These are phyloP conservation scores for Pythium insidiosum DNA, from an alignment of 352 stramenopile species.

Conservation along the genomic window DNA sequence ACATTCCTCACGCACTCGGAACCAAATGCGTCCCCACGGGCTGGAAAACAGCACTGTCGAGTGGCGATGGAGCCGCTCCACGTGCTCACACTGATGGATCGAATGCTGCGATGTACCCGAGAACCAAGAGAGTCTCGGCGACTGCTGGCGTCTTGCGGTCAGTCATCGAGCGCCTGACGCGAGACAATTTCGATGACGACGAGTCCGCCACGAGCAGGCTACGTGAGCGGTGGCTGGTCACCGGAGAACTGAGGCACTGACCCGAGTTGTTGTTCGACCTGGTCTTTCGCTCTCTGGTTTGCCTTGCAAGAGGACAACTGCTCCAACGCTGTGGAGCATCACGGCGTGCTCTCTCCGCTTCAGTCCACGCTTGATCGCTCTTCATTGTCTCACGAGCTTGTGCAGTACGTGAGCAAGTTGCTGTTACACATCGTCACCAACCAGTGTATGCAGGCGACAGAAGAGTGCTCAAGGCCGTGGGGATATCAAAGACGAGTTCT, in stretches of 20 bases:
- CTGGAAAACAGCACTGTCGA: too few relatives aligned
- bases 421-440: conserved; percentile 40
- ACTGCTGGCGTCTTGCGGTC: conserved; percentile 18
- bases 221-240: neutral
- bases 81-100: neutral
- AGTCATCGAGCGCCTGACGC: conserved; percentile 18
- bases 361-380: conserved; percentile 18
- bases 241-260: too few relatives aligned
- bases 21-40: too few relatives aligned
- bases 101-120: too few relatives aligned
- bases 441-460: conserved; percentile 24
- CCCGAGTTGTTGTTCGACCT: too few relatives aligned
- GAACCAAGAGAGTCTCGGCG: conserved; percentile 44
- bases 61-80: neutral
- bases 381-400: conserved; percentile 8
- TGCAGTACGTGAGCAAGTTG: conserved; percentile 20
- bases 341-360: conserved; percentile 15
- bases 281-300: too few relatives aligned
- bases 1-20: too few relatives aligned
- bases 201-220: conserved; percentile 36
- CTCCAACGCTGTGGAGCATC: conserved; percentile 17
- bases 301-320: conserved; percentile 15
- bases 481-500: conserved; percentile 43
- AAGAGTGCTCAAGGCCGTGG: conserved; percentile 42
- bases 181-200: conserved; percentile 8